These are phyloP conservation scores for Otatea glauca DNA, from an alignment of 176 grass and related monocot genomes.

Conservation along the genomic window DNA sequence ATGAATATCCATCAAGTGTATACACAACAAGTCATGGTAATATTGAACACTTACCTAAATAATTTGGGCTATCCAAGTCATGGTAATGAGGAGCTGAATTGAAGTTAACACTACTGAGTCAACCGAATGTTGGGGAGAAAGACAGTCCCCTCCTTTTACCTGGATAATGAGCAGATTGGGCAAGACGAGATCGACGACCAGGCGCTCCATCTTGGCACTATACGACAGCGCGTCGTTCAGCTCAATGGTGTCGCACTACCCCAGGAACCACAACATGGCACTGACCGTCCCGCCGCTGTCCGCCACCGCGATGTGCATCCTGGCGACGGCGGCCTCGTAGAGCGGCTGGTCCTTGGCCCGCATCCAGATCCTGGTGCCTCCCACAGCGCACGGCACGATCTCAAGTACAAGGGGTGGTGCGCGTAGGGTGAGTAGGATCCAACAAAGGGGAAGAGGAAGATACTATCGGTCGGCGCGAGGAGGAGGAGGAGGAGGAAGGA, in stretches of 20 bases:
- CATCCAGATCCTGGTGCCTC: constrained; percentile 85
- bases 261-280: constrained; percentile 90
- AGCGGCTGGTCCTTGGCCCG: constrained; percentile 62
- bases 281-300: background rate
- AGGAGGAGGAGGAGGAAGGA: too few species aligned
- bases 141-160: constrained; percentile 37
- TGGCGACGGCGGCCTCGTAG: constrained; percentile 64
- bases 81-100: background rate
- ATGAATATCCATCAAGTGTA: too few species aligned
- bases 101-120: background rate
- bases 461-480: too few species aligned
- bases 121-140: background rate
- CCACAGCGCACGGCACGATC: constrained; percentile 78
- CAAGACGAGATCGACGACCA: constrained; percentile 53
- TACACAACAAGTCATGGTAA: too few species aligned
- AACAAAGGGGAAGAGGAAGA: too few species aligned
- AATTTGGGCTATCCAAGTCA: too few species aligned
- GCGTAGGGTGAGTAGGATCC: too few species aligned
- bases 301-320: constrained; percentile 55
- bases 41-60: too few species aligned
- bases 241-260: constrained; percentile 82
- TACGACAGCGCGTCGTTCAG: constrained; percentile 66
- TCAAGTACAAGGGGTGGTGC: constrained; percentile 45
- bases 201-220: constrained; percentile 18
- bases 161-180: constrained; percentile 82